Percentiles rank a stretch among this genome's conserved stretches.
Conservation (phyloP, 1,284 basidiomycete species). For the Cryptococcus jaspeensis region DNA sequence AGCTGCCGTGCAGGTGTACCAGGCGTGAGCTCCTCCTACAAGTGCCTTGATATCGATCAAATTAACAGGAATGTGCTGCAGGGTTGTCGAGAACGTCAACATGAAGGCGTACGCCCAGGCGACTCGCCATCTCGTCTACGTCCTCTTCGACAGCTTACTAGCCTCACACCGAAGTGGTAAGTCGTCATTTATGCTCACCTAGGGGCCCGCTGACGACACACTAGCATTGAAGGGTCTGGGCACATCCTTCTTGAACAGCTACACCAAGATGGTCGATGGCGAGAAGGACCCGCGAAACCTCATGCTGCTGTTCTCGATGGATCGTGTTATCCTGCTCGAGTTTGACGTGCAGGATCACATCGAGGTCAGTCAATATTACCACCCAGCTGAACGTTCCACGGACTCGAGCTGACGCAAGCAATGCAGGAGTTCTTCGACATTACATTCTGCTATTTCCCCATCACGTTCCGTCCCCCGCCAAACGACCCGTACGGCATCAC, state of each 20-base stretch:
- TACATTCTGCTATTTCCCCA: slow-evolving; percentile 98
- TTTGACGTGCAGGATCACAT: slow-evolving; percentile 73
- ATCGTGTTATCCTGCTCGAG: slow-evolving; percentile 77
- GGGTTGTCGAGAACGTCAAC: slow-evolving; percentile 73
- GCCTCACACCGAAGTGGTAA: slow-evolving; percentile 69
- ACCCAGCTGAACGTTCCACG: neutral
- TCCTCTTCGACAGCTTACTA: slow-evolving; percentile 76
- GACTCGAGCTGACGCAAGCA: slow-evolving; percentile 1
- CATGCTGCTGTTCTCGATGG: slow-evolving; percentile 83
- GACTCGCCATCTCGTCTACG: slow-evolving; percentile 76
- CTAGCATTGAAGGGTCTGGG: slow-evolving; percentile 70
- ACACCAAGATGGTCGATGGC: slow-evolving; percentile 78
- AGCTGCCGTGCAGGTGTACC: slow-evolving; percentile 67
- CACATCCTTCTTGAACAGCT: slow-evolving; percentile 68
- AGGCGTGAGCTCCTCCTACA: slow-evolving; percentile 58
- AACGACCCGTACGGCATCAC: slow-evolving; percentile 94
- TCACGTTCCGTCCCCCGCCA: slow-evolving; percentile 91
- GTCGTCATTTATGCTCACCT: slow-evolving; percentile 19
- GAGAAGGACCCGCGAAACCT: slow-evolving; percentile 98
- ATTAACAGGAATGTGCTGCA: slow-evolving; percentile 45
- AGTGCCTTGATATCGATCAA: neutral
- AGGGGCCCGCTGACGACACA: neutral
- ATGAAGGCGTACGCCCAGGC: slow-evolving; percentile 81
- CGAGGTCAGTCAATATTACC: slow-evolving; percentile 60
- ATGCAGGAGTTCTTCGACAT: slow-evolving; percentile 87